Base-by-base conservation (phyloP, 1,284 basidiomycete genomes). In the Naganishia sp. region DNA sequence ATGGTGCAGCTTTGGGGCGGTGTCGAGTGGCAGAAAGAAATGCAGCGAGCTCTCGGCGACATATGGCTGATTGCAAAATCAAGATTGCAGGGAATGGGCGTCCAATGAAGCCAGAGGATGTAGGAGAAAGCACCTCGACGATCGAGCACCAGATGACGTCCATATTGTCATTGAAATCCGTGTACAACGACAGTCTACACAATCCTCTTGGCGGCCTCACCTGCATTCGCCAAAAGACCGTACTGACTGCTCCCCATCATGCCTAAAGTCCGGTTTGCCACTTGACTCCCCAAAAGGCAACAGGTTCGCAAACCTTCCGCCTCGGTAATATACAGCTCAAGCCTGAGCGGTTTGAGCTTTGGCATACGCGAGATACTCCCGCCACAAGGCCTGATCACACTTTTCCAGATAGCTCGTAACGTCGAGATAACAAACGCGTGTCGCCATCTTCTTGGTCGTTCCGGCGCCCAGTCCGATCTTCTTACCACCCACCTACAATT, bases 351-450 rank as follows among this genome's bases (percentile, higher is more conserved):
- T 48, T 25, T 50, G 57, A 33, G 31, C 31, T 11, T 52, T 61
- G 48, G 33, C 48, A 25, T 50, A 50, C 42, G 49, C 36, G 48
- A 52, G 23, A 33, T 61, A 97, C 25, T 85, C 82, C 67, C 83
- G 81, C 93, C 94, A 98, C 23, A 97, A 83, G 2, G 83, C 83
- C 0, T 84, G 83, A 77, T 97, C 94, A 74, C 90, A 92, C 67
- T 83, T 83, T 73, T 94, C 90, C 69, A 98, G 84, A 78, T 95
- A 94, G 56, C 87, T 84, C 0, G 89, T 87, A 63, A 94, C 91
- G 75, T 97, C 94, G 67, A 97, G 84, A 76, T 90, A 95, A 75
- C 89, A 92, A 68, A 84, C 84, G 25, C 86, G 82, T 72, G 86
- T 84, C 0, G 94, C 88, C 7, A 77, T 77, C 80, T 95, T 96